A percentile compares a stretch with the other conserved stretches of the same genome.
Evolutionary conservation across 257 asterid genomes (phyloP).

Genomic region (Solanum bukasovii): DNA sequence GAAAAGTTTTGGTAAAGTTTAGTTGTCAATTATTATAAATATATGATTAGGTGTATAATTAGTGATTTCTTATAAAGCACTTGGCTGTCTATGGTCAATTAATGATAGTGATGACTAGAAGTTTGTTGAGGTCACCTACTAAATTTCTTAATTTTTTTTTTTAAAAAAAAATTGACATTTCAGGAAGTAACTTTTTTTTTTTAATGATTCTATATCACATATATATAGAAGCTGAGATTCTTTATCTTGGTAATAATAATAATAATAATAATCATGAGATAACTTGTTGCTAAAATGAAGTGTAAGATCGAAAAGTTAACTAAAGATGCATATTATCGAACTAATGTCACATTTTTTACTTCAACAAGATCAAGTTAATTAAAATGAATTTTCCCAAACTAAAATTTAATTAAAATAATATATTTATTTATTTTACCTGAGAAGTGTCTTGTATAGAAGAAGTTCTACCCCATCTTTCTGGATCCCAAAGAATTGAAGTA

Average conservation of each 20-base stretch:
- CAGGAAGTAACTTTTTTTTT: too few species aligned
- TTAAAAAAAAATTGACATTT: neutral
- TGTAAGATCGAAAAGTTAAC: too few species aligned
- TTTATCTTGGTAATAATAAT: neutral
- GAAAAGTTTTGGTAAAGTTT: neutral
- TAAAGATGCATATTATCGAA: neutral
- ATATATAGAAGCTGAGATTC: too few species aligned
- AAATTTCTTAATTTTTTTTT: neutral
- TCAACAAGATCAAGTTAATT: neutral
- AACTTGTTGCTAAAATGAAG: neutral
- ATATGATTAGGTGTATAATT: neutral
- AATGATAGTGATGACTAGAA: neutral
- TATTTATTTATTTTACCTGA: slow-evolving; percentile 32
- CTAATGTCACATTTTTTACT: neutral
- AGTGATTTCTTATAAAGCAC: neutral
- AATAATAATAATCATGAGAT: neutral
- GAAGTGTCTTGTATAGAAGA: slow-evolving; percentile 66
- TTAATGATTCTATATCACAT: too few species aligned
- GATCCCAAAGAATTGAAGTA: slow-evolving; percentile 94
- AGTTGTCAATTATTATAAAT: neutral
- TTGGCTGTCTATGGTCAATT: neutral
- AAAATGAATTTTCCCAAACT: neutral
- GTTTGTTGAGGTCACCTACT: neutral
- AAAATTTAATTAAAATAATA: too few species aligned
- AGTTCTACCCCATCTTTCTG: slow-evolving; percentile 92